Base-by-base conservation (phyloP, 192 early-diverging fungal species). In the Rhizophagus sp. region DNA sequence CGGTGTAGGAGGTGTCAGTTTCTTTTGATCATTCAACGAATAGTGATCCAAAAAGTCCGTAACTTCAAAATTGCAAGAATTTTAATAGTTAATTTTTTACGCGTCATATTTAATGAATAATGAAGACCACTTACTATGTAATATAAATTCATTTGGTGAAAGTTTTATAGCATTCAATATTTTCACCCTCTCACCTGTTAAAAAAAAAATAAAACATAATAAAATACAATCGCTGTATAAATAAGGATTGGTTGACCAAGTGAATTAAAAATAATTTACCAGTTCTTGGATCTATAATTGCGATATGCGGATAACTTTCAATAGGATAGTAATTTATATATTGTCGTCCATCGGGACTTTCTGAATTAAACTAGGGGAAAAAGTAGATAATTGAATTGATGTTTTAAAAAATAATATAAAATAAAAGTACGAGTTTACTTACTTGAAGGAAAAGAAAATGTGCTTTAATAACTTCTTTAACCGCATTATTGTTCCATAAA, bases 381-480 rank as follows among this genome's bases (percentile, higher is more conserved):
- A 47, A 27, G 61, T 52, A 82, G 33, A 50, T 24, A 19, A 62
- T 39, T 41, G 27, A 57, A 49, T 44, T 41, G 34, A 74, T 27
- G 24, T 27, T 73, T 41, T 67, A 17, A 62, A 61, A 36, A 52
- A 72, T 5, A 68, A 12, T 39, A n/a, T 75, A 30, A 19, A 62
- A 62, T 75, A 13, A 12, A 5, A 41, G 5, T 41, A 41, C 39
- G 7, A 8, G 39, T n/a, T 13, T 15, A 17, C 73, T 69, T 86
- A 94, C 91, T 84, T 97, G 95, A 25, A 96, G 81, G 82, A 99
- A 98, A 36, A 96, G 79, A 90, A 98, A 98, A 76, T 92, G 86
- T 66, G 90, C 91, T 41, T 83, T 84, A 64, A 99, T 87, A 12
- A 95, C 74, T 10, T 95, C 93, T 83, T 95, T 92, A 8, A 98